Evolutionary conservation across 108 stramenopile genomes (phyloP), one percentile per base, ranked within the genome.

Genomic region (Pinguiococcus pyrenoidosus): DNA sequence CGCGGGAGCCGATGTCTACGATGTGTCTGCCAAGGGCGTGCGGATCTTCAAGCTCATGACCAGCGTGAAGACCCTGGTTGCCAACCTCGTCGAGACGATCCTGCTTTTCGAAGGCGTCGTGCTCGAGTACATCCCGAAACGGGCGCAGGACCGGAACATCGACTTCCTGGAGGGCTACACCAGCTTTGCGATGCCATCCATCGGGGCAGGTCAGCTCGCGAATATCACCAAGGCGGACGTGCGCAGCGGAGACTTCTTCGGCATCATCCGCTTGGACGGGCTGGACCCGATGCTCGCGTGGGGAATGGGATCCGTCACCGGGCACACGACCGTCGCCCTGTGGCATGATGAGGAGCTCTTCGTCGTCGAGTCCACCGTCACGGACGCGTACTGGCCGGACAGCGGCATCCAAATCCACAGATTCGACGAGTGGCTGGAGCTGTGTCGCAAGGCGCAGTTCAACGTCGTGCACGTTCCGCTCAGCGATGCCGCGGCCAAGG

Each of bases 251-350:
- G 47, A 49, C 33, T 21, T 35, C 23, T 30, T 59, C 4, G 47
- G 33, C 14, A 37, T 59, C 36, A 7, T 41, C 4, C 37, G 57
- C 7, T 22, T 59, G 21, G 57, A 59, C 16, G 57, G 57, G 1
- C 40, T 59, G 29, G 40, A 51, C 49, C 57, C 57, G 2, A 59
- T 54, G 53, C 7, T 59, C 24, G 44, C 30, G 4, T 59, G 26
- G 28, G 47, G 33, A 3, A 59, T 35, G 21, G 57, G 57, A 5
- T 26, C 34, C n/a, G 16, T 17, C 32, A 59, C 57, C 1, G 57
- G 57, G n/a, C 57, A 59, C 32, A 25, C 36, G n/a, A 29, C 57
- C 14, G 29, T 37, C 14, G 57, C 57, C 25, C 12, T 59, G 30
- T 59, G 57, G 57, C 13, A 23, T 5, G 57, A 39, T 3, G 47